Percentiles rank a stretch among this genome's conserved stretches.
Conservation (phyloP, 768 basidiomycete genomes). For the Pholiota conissans region DNA sequence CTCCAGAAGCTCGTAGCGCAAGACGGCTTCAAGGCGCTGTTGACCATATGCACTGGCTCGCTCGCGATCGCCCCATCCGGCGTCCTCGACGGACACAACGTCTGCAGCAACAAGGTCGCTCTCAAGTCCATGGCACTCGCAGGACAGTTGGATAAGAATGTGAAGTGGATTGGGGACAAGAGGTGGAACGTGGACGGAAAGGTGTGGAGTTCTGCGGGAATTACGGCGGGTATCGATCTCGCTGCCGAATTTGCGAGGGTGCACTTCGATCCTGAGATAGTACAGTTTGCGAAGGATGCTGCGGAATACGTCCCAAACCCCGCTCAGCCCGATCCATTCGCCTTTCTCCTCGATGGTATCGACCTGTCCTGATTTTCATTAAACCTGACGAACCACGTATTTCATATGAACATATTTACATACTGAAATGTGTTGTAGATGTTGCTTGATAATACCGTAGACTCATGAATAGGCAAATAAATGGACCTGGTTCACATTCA, state of each 20-base stretch:
- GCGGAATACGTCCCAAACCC: constrained; percentile 26
- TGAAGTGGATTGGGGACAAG: constrained; percentile 28
- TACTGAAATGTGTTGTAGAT: too few species aligned
- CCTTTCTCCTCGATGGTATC: constrained; percentile 22
- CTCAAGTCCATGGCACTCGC: constrained; percentile 11
- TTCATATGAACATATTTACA: too few species aligned
- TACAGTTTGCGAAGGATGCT: constrained; percentile 17
- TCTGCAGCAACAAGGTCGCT: constrained; percentile 23
- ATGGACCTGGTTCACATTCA: too few species aligned
- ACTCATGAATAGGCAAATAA: too few species aligned
- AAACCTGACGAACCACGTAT: too few species aligned
- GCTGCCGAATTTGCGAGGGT: constrained; percentile 26
- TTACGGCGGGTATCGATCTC: constrained; percentile 28
- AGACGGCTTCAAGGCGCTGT: constrained; percentile 20
- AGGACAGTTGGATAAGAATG: constrained; percentile 19
- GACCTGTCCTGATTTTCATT: constrained; percentile 11
- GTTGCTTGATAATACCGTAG: too few species aligned
- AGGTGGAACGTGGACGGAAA: constrained; percentile 28
- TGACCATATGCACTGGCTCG: constrained; percentile 26
- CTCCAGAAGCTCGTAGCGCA: constrained; percentile 14
- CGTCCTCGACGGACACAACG: constrained; percentile 24
- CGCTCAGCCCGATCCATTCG: constrained; percentile 26
- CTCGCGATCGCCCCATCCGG: constrained; percentile 21
- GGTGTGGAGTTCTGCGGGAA: constrained; percentile 27
- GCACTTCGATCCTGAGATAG: constrained; percentile 23